phyloP scores from a whole-genome alignment of 495 filamentous ascomycete genomes.

The Sabuloglossum arenarium region DNA sequence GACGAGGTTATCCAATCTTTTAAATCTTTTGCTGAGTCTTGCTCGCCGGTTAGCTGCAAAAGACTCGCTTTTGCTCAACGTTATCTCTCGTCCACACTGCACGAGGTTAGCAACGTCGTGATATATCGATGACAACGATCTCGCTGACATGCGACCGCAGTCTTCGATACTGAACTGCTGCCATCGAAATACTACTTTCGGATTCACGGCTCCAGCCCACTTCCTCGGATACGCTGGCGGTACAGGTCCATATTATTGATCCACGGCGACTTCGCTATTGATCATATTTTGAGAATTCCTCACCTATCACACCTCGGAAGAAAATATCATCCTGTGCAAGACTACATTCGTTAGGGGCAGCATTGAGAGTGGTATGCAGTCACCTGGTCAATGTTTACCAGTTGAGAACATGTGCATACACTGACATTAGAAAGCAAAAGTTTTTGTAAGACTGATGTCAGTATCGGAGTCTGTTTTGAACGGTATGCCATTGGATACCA shows the following conservation, averaged over 20 bases:
- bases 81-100: neutral
- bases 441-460: neutral
- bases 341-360: neutral
- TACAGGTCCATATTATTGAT: neutral
- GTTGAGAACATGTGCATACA: neutral
- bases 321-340: neutral
- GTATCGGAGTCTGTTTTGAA: neutral
- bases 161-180: neutral
- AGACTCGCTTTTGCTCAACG: neutral
- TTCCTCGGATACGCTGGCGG: neutral
- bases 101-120: neutral
- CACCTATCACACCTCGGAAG: neutral
- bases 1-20: neutral
- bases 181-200: neutral
- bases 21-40: neutral
- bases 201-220: neutral
- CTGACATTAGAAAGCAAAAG: neutral
- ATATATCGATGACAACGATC: neutral
- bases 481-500: slow-evolving; percentile 1
- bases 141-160: neutral
- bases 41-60: neutral
- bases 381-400: neutral
- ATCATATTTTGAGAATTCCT: neutral
- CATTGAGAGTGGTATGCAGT: neutral
- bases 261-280: neutral